phyloP scores from a whole-genome alignment of 208 protist species.

The Leishmania amazonensis region DNA sequence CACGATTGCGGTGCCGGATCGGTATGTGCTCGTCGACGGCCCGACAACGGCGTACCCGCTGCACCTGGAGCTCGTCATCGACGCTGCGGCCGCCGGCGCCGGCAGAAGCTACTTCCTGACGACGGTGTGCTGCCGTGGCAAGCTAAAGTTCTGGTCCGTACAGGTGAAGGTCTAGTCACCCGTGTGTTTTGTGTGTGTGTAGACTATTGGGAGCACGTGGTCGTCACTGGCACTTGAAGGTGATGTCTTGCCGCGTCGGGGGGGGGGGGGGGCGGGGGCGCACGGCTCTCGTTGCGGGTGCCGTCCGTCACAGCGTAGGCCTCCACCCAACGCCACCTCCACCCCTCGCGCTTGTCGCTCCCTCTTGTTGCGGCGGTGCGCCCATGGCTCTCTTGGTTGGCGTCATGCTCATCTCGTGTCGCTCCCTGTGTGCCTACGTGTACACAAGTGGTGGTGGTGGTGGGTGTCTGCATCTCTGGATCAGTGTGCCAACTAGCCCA shows the following conservation, averaged over 20 bases:
- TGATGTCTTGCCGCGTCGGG: too few relatives aligned
- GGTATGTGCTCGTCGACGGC: slow-evolving; percentile 41
- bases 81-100: slow-evolving; percentile 50
- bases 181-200: slow-evolving; percentile 7
- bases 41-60: slow-evolving; percentile 51
- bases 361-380: too few relatives aligned
- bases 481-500: background rate
- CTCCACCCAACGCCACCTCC: too few relatives aligned
- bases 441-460: background rate
- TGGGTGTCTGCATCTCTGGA: background rate
- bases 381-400: background rate
- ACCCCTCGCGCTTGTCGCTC: background rate
- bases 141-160: slow-evolving; percentile 77
- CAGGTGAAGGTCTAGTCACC: slow-evolving; percentile 22
- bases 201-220: background rate
- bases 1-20: slow-evolving; percentile 5
- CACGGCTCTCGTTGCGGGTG: too few relatives aligned
- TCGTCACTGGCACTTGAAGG: background rate
- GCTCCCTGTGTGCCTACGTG: slow-evolving; percentile 6
- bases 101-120: slow-evolving; percentile 76
- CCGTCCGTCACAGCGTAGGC: too few relatives aligned
- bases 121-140: slow-evolving; percentile 72
- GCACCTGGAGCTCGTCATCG: slow-evolving; percentile 52
- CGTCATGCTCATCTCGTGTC: background rate
- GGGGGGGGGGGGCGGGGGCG: too few relatives aligned